Conservation (phyloP, 345 rosid species). For the Chamaenerion angustifolium region DNA sequence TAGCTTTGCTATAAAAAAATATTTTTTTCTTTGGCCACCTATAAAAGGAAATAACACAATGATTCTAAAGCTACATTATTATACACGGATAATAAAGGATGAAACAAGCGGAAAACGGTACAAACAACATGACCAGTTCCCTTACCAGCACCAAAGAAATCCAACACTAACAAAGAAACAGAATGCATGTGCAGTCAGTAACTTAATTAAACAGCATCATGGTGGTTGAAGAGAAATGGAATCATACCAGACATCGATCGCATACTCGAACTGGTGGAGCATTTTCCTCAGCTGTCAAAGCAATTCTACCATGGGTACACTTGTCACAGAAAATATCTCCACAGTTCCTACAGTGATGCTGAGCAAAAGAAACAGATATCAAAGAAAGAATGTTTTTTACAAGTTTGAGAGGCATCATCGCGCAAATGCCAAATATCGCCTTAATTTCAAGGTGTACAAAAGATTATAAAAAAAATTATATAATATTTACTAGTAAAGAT, state of each 20-base stretch:
- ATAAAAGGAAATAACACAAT: background rate
- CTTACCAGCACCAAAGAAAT: too few species aligned
- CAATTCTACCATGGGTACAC: slow-evolving; percentile 87
- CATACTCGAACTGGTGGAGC: slow-evolving; percentile 95
- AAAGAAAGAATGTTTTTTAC: too few species aligned
- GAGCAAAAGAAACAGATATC: slow-evolving; percentile 11
- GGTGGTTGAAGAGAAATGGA: slow-evolving; percentile 1
- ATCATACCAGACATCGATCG: slow-evolving; percentile 76
- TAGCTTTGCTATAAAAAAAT: too few species aligned
- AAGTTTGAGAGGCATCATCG: too few species aligned
- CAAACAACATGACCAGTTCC: too few species aligned
- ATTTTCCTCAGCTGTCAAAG: slow-evolving; percentile 89
- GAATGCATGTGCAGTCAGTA: background rate
- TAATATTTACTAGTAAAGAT: too few species aligned
- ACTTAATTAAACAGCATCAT: background rate
- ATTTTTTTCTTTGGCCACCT: too few species aligned
- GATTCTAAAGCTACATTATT: background rate
- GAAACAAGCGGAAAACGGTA: background rate
- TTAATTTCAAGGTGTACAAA: too few species aligned
- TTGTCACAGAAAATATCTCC: slow-evolving; percentile 99
- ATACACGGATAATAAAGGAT: background rate
- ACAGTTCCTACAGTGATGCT: slow-evolving; percentile 99
- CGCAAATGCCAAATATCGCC: too few species aligned
- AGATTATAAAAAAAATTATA: too few species aligned
- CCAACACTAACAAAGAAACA: too few species aligned